These are phyloP conservation scores for Fusarium drepaniforme DNA, from an alignment of 2,329 filamentous ascomycete genomes.

Conservation along the genomic window DNA sequence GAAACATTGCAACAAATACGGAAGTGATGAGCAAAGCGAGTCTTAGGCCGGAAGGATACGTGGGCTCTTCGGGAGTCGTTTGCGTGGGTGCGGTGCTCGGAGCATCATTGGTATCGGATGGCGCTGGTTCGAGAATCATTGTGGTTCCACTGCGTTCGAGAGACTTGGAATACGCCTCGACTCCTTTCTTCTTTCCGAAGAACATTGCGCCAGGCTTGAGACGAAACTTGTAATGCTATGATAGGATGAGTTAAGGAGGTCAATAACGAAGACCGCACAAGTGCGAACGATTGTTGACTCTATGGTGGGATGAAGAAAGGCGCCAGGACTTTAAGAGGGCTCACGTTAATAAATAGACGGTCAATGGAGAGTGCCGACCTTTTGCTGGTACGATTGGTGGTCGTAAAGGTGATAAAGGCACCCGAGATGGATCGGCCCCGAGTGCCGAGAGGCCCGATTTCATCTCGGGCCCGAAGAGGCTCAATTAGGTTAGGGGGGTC, in stretches of 20 bases:
- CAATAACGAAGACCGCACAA: background rate
- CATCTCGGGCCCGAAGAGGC: background rate
- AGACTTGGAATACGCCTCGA: accelerated
- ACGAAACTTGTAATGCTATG: background rate
- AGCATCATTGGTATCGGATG: background rate
- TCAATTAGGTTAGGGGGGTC: background rate
- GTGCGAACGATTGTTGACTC: background rate
- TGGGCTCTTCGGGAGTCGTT: background rate
- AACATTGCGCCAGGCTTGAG: background rate
- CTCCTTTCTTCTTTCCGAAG: background rate
- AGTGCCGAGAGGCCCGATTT: background rate
- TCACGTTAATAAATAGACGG: background rate
- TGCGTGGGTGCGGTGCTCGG: too few relatives aligned
- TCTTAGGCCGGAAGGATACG: slow-evolving; percentile 5
- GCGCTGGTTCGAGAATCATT: background rate
- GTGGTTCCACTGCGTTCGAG: background rate
- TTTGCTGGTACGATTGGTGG: background rate
- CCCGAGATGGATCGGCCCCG: background rate
- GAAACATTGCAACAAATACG: slow-evolving; percentile 15
- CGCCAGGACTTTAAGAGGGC: background rate
- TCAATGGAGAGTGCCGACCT: background rate
- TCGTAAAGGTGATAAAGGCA: background rate
- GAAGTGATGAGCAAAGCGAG: slow-evolving; percentile 7
- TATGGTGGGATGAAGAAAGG: background rate
- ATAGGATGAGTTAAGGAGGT: background rate